A percentile compares a stretch with the other conserved stretches of the same genome.
Conservation (phyloP, 2,329 filamentous ascomycete genomes). For the Bipolaris victoriae region DNA sequence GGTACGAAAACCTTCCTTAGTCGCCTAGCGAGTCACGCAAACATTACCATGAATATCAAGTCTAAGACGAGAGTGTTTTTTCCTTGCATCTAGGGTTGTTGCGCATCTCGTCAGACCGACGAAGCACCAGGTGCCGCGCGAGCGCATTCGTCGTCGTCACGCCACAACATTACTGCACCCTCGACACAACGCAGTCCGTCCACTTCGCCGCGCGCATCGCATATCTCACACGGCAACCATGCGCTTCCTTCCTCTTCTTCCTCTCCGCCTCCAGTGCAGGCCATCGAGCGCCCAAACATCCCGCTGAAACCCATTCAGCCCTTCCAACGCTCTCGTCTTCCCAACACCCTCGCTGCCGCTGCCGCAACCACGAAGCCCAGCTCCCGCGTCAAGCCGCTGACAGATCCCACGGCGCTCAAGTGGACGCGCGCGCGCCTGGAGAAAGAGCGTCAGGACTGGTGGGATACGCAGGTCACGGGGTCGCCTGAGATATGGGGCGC, state of each 20-base stretch:
- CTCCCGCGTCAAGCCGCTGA: conserved; percentile 30
- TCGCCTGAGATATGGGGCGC: conserved; percentile 80
- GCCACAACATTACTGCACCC: conserved; percentile 34
- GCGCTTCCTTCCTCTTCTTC: conserved; percentile 1
- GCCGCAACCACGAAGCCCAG: conserved; percentile 22
- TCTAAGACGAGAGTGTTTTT: conserved; percentile 10
- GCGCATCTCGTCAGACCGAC: conserved; percentile 22
- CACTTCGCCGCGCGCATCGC: conserved; percentile 30
- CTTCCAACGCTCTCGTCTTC: conserved; percentile 36
- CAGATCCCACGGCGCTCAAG: conserved; percentile 23
- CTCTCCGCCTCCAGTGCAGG: neutral
- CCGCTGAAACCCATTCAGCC: conserved; percentile 35
- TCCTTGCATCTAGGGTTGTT: conserved; percentile 27
- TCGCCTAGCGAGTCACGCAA: neutral
- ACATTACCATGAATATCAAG: neutral
- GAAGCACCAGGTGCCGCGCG: conserved; percentile 11
- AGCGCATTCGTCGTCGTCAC: conserved; percentile 33
- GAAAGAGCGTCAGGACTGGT: conserved; percentile 80
- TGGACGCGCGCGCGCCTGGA: conserved; percentile 69
- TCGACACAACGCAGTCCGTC: conserved; percentile 29
- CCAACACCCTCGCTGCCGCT: conserved; percentile 31
- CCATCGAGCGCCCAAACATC: conserved; percentile 33
- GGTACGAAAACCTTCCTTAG: conserved; percentile 14
- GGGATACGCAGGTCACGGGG: conserved; percentile 85
- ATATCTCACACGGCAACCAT: conserved; percentile 22